Percentiles rank a stretch among this genome's conserved stretches.
phyloP scores from a whole-genome alignment of 305 asterid genomes.

The Salvia sclarea region DNA sequence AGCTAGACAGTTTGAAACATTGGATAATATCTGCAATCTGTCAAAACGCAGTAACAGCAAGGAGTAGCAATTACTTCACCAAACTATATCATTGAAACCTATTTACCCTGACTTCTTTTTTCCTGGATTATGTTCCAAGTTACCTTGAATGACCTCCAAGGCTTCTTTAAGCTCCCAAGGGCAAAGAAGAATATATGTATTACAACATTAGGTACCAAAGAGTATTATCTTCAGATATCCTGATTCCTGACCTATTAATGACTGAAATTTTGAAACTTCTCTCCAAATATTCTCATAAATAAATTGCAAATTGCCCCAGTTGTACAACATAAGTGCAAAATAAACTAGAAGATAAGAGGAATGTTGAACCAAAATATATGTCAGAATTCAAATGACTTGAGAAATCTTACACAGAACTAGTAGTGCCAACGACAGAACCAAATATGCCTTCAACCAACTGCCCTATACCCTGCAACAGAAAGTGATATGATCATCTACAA shows the following conservation, averaged over 20 bases:
- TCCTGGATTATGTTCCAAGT: not conserved
- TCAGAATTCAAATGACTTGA: conserved; percentile 13
- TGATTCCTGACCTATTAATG: not conserved
- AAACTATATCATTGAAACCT: not conserved
- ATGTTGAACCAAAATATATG: not conserved
- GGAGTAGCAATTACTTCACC: not conserved
- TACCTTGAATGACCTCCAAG: not conserved
- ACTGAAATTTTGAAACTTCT: not conserved
- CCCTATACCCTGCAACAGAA: conserved; percentile 74
- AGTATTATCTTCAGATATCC: not conserved
- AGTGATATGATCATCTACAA: not conserved
- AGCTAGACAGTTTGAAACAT: not conserved
- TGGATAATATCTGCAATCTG: not conserved
- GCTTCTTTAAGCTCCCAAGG: not conserved
- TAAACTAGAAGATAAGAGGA: not conserved
- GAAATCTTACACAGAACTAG: conserved; percentile 77
- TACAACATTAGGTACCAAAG: not conserved
- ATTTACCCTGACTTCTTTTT: not conserved
- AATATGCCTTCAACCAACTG: conserved; percentile 92
- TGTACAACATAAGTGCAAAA: conserved; percentile 1
- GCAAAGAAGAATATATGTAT: not conserved
- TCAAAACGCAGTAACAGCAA: not conserved
- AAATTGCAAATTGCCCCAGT: not conserved
- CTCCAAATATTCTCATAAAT: not conserved
- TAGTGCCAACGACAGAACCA: conserved; percentile 75